Evolutionary conservation across 495 filamentous ascomycete species (phyloP), one percentile per base, ranked within the genome.

Genomic region (Aspergillus asperescens): DNA sequence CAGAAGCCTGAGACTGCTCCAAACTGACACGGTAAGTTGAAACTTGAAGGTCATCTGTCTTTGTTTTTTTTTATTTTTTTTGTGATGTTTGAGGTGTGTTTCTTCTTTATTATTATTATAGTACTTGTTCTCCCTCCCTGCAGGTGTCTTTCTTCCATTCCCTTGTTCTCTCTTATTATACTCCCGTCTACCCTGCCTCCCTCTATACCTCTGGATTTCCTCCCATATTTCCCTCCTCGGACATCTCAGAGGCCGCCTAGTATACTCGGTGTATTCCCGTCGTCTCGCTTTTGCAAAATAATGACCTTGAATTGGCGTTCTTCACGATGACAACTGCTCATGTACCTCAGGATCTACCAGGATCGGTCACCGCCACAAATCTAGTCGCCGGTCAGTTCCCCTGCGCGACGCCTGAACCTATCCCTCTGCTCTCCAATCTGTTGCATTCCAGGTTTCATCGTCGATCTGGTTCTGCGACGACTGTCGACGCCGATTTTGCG

Each of bases 311-410:
- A 38, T 53, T 51, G 55, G 52, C 43, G n/a, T 13, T 31, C 23
- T 54, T 29, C 52, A 62, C 51, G 13, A 69, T 67, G 59, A 70
- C 66, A 60, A 59, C 60, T 19, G 60, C 70, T 73, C 62, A 73
- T 55, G 42, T 65, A 48, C 46, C 57, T 38, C 62, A 68, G 48
- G 54, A 61, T 53, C 52, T 63, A 41, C 61, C 62, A 56, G 57
- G 56, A 23, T 66, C 64, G 34, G 51, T 58, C 20, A 58, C 60
- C 41, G 54, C 53, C 38, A 32, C 48, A 27, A 44, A 48, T 57
- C 49, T 58, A 44, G 48, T 56, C 63, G 24, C 55, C 44, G 44
- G 44, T 55, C 54, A 57, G 51, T 52, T 61, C 54, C 40, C 54
- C 54, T 50, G 46, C 60, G 42, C 23, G 46, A 27, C 59, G 34